Percentiles rank a stretch among this genome's conserved stretches.
These are phyloP conservation scores for Penicillium crystallinum DNA, from an alignment of 495 filamentous ascomycete genomes.

Conservation along the genomic window DNA sequence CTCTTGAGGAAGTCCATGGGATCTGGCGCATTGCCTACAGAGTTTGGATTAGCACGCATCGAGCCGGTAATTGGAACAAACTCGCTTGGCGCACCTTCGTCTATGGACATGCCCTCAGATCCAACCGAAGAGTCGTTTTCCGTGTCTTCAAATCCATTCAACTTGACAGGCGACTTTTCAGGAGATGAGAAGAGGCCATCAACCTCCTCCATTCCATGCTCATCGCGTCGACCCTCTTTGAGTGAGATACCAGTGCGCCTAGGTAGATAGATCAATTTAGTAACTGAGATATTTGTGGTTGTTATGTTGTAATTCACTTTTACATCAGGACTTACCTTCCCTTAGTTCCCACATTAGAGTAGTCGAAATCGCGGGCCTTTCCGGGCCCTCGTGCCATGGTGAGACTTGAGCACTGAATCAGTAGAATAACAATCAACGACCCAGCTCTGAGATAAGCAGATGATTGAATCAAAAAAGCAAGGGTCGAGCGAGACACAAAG, in stretches of 20 bases:
- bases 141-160: conserved; percentile 27
- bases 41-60: conserved; percentile 7
- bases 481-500: background rate
- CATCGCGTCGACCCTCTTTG: conserved; percentile 79
- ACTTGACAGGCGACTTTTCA: conserved; percentile 50
- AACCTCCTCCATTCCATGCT: conserved; percentile 83
- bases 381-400: conserved; percentile 44
- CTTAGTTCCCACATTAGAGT: conserved; percentile 57
- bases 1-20: conserved; percentile 40
- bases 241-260: conserved; percentile 82
- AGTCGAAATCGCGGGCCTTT: conserved; percentile 55
- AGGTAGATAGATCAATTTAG: background rate
- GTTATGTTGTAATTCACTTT: background rate
- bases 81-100: conserved; percentile 32
- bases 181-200: conserved; percentile 88
- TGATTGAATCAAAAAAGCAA: background rate
- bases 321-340: conserved; percentile 48
- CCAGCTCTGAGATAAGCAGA: background rate
- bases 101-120: conserved; percentile 46
- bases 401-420: conserved; percentile 2
- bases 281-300: background rate
- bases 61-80: background rate
- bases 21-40: conserved; percentile 35
- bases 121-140: conserved; percentile 30
- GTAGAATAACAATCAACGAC: background rate